Evolutionary conservation across 768 basidiomycete genomes (phyloP), one percentile per base, ranked within the genome.

Genomic region (Pleurotus djamor): DNA sequence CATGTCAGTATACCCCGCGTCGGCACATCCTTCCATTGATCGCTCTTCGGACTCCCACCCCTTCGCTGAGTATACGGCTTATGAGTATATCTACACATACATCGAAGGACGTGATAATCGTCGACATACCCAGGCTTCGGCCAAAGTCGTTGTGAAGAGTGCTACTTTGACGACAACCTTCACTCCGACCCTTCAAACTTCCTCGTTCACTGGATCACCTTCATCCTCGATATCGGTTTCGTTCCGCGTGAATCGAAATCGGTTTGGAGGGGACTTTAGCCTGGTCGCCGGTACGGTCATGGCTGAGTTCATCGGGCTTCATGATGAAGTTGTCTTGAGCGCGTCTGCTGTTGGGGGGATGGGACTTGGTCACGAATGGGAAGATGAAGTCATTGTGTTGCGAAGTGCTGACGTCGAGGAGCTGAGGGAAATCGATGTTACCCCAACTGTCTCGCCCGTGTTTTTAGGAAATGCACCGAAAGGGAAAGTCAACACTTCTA

Each of bases 351-450:
- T 16, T 1, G 49, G 12, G 9, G 14, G n/a, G n/a, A 16, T 33
- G 14, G 36, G 37, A 17, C 21, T 28, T 28, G 51, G 37, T 6
- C 14, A 5, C 3, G 54, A 44, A 16, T 36, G 41, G 17, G 54
- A 43, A 6, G 54, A 56, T 3, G 54, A 56, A 21, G 54, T 56
- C n/a, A 56, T 56, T 21, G 54, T 56, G 10, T 32, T 56, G 41
- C 32, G 54, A 41, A 37, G 36, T 56, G 54, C 54, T n/a, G 54
- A 56, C 17, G 41, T 56, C 9, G 54, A 56, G 54, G 54, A 56
- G 17, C 44, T 56, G 16, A 41, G 54, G 54, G 38, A 44, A 28
- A 33, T 56, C 2, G 38, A 32, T 32, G 37, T 44, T n/a, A 44
- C 54, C n/a, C 37, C 28, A 10, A 21, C 37, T 8, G n/a, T 47